phyloP scores from a whole-genome alignment of 306 rosid genomes.

The Canavalia gladiata region DNA sequence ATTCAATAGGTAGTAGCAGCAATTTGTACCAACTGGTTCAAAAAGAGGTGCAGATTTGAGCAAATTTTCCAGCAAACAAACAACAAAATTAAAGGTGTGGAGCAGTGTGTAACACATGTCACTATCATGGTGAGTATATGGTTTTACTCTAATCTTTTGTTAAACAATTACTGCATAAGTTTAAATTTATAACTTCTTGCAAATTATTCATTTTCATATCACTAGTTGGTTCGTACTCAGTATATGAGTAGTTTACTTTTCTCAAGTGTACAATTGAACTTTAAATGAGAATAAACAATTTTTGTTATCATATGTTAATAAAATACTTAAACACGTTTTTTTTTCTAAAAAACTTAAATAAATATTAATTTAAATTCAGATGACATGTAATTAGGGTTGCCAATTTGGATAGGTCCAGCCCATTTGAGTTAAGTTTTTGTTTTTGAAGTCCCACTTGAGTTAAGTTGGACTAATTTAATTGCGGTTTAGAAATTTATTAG shows the following conservation, averaged over 20 bases:
- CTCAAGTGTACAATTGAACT: neutral
- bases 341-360: no score
- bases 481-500: neutral
- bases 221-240: neutral
- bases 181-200: slow-evolving; percentile 5
- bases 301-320: neutral
- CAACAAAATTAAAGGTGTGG: slow-evolving; percentile 39
- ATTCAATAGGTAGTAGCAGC: neutral
- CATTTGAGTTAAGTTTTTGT: neutral
- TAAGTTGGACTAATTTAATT: neutral
- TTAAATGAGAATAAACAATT: neutral
- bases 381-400: neutral
- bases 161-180: slow-evolving; percentile 1
- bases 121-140: slow-evolving; percentile 6
- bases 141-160: neutral
- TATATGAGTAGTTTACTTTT: neutral
- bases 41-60: slow-evolving; percentile 20
- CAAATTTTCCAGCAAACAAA: slow-evolving; percentile 34
- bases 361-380: neutral
- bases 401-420: neutral
- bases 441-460: no score
- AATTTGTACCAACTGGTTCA: neutral
- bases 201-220: neutral
- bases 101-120: slow-evolving; percentile 28
- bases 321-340: neutral